Conservation (phyloP, 163 green algal genomes). For the Scenedesmus sp. region DNA sequence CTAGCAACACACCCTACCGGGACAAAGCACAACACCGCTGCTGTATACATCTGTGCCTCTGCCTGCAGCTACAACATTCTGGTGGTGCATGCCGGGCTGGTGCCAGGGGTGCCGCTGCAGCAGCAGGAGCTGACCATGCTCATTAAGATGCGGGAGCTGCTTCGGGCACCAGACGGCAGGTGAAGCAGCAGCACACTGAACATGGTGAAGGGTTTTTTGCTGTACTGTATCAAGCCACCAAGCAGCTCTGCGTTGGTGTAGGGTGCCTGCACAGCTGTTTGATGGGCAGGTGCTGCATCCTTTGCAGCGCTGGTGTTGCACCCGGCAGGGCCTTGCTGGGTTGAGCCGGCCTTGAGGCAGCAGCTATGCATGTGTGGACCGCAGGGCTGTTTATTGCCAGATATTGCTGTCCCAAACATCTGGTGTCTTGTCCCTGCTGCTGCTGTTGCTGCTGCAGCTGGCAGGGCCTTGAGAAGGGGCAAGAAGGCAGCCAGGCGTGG, state of each 20-base stretch:
- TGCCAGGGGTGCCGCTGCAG: constrained; percentile 53
- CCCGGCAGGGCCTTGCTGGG: no score
- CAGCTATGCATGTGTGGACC: no score
- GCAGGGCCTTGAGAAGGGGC: constrained; percentile 6
- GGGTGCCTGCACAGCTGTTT: no score
- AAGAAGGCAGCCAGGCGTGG: constrained; percentile 36
- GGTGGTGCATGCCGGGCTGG: constrained; percentile 55
- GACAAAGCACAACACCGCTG: background rate
- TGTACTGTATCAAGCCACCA: no score
- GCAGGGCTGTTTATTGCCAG: no score
- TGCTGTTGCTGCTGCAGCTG: constrained; percentile 20
- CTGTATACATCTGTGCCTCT: background rate
- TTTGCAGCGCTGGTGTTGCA: no score
- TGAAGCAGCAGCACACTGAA: background rate
- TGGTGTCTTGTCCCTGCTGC: background rate
- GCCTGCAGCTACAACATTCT: constrained; percentile 25
- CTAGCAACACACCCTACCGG: background rate
- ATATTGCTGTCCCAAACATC: background rate
- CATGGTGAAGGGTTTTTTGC: no score
- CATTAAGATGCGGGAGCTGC: constrained; percentile 56
- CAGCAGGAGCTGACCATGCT: constrained; percentile 52
- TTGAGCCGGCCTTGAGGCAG: no score
- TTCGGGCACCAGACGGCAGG: background rate
- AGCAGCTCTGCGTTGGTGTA: no score
- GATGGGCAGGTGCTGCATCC: no score